Base-by-base conservation (phyloP, 768 basidiomycete species). In the Cystobasidiopsis lactophilus region DNA sequence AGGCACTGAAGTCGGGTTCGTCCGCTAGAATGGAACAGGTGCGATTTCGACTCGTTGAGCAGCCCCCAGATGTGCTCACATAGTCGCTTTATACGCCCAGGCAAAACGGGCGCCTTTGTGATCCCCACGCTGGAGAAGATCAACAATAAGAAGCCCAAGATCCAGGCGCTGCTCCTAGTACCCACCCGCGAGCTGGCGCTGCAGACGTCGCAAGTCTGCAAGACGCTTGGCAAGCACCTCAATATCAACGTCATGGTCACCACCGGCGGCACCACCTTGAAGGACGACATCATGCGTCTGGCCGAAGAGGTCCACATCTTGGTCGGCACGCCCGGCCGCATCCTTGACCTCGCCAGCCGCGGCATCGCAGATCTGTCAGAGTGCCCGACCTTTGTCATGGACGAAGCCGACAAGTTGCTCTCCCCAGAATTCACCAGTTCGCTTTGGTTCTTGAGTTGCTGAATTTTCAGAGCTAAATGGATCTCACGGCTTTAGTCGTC, bases 201-300 rank as follows among this genome's bases (percentile, higher is more conserved):
- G 44, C 91, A 96, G 70, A 98, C 93, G 13, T 78, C 84, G n/a
- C 93, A 96, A 72, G 93, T 98, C 47, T 89, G 85, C 72, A 96
- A 96, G 71, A 85, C 74, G 27, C 78, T 96, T 54, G 88, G 88
- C 50, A 93, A 95, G 66, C 91, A 98, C 63, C 81, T 95, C 77
- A 79, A 77, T 50, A 65, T 85, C 30, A 84, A 96, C 69, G 85
- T 98, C 67, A 98, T 98, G 91, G 93, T 96, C 50, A 93, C 93
- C 51, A 98, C 93, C 0, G 91, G 91, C 52, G 91, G 91, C 19
- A 96, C 93, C 3, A 93, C 88, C 19, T 77, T 98, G 63, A 86
- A 91, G 69, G 91, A 98, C 69, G 91, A 98, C 66, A 96, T 96
- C 66, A 70, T 98, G 61, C 80, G 91, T 49, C 69, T 98, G 49